Conservation (phyloP, 208 protist genomes). For the Herpetomonas tarakana region DNA sequence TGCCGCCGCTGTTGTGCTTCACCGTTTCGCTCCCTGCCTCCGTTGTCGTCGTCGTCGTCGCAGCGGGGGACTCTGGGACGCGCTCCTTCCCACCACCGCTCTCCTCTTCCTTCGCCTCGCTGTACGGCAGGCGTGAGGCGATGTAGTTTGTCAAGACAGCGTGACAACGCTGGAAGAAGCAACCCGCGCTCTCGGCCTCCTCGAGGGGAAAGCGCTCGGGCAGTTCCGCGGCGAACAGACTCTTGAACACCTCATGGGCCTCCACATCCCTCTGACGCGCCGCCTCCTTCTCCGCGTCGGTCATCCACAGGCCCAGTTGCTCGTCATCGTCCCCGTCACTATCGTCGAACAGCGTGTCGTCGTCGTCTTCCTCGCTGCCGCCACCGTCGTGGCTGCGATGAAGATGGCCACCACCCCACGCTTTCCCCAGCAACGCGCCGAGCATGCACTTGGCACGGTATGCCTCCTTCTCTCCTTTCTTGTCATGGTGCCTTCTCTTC, state of each 20-base stretch:
- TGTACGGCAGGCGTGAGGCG: conserved; percentile 14
- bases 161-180: conserved; percentile 55
- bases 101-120: not conserved
- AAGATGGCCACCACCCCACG: not conserved
- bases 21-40: too few relatives aligned
- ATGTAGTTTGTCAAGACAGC: conserved; percentile 49
- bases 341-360: not conserved
- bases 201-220: conserved; percentile 17
- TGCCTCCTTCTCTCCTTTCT: not conserved
- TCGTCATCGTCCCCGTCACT: not conserved
- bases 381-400: conserved; percentile 1
- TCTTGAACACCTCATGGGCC: conserved; percentile 9
- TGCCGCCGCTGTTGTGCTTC: too few relatives aligned
- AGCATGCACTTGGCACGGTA: not conserved
- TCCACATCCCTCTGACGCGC: not conserved
- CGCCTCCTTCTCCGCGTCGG: not conserved
- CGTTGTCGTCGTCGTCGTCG: too few relatives aligned
- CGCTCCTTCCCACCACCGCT: not conserved
- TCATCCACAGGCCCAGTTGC: not conserved
- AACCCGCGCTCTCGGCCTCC: conserved; percentile 24
- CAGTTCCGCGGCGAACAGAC: conserved; percentile 25
- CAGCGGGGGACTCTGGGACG: too few relatives aligned
- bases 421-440: not conserved
- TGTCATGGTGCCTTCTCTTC: too few relatives aligned
- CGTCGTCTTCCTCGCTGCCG: conserved; percentile 10